Conservation (phyloP, 805 yeast species). For the Komagataella mondaviorum region DNA sequence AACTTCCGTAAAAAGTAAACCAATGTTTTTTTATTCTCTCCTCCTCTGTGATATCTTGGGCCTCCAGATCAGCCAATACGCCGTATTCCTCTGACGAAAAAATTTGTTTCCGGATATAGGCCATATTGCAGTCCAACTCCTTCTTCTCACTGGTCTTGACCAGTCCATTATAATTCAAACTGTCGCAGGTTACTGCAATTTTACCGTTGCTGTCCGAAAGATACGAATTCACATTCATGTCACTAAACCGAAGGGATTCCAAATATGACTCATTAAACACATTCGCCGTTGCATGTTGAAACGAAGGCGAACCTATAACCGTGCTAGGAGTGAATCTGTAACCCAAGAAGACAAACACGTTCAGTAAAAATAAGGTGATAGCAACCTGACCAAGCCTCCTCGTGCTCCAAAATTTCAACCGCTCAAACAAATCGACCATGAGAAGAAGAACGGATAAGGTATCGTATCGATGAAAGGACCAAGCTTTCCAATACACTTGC, state of each 20-base stretch:
- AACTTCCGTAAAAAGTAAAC: conserved; percentile 2
- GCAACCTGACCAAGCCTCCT: neutral
- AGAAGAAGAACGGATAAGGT: neutral
- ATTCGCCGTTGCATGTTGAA: neutral
- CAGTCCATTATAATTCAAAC: neutral
- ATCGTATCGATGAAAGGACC: neutral
- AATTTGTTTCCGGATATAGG: neutral
- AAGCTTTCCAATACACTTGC: neutral
- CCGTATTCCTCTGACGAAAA: neutral
- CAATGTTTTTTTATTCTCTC: conserved; percentile 1
- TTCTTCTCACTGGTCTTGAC: conserved; percentile 1
- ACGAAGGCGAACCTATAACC: neutral
- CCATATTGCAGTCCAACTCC: neutral
- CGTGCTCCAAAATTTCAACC: neutral
- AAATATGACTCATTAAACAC: neutral
- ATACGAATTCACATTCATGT: neutral
- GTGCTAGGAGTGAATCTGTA: neutral
- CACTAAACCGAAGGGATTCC: neutral
- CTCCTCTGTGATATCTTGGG: neutral
- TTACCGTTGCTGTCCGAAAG: neutral
- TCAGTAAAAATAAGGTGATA: neutral
- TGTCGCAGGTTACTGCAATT: neutral
- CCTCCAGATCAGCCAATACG: neutral
- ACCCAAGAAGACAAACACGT: neutral
- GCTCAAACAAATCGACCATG: neutral